Evolutionary conservation across 2,329 filamentous ascomycete genomes (phyloP).

Genomic region (Onygenales sp.): DNA sequence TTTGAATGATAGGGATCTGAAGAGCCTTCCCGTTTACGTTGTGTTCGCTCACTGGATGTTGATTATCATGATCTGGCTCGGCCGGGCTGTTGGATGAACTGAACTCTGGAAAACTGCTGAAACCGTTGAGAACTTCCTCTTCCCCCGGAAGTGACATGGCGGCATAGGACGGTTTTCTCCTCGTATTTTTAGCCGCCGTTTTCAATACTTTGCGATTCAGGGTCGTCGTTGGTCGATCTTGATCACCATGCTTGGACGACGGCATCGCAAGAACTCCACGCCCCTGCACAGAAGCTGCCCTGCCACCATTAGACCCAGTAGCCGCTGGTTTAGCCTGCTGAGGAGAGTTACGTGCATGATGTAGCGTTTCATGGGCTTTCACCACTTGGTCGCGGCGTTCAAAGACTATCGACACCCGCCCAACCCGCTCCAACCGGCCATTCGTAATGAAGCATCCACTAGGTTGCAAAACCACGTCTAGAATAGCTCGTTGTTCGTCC

Average conservation of each 20-base stretch:
- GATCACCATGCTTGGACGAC: no score
- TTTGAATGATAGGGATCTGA: not conserved
- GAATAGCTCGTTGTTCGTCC: not conserved
- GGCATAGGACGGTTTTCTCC: slow-evolving; percentile 1
- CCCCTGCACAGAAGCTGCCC: no score
- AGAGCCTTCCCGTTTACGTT: not conserved
- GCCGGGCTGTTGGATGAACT: not conserved
- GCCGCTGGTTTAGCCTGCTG: not conserved
- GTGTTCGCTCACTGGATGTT: not conserved
- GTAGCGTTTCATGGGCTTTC: not conserved
- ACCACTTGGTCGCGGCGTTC: not conserved
- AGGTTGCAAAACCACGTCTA: not conserved
- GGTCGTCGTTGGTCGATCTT: no score
- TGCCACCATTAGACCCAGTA: not conserved
- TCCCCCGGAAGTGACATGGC: slow-evolving; percentile 2
- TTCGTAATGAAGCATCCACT: not conserved
- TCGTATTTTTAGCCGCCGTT: not conserved
- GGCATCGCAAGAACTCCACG: no score
- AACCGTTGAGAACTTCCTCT: slow-evolving; percentile 3
- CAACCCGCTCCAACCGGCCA: not conserved
- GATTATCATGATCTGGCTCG: not conserved
- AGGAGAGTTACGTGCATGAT: not conserved
- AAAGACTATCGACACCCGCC: not conserved
- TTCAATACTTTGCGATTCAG: not conserved
- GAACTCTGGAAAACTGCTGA: not conserved